Base-by-base conservation (phyloP, 140 eudicot genomes). In the Oenanthe javanica region DNA sequence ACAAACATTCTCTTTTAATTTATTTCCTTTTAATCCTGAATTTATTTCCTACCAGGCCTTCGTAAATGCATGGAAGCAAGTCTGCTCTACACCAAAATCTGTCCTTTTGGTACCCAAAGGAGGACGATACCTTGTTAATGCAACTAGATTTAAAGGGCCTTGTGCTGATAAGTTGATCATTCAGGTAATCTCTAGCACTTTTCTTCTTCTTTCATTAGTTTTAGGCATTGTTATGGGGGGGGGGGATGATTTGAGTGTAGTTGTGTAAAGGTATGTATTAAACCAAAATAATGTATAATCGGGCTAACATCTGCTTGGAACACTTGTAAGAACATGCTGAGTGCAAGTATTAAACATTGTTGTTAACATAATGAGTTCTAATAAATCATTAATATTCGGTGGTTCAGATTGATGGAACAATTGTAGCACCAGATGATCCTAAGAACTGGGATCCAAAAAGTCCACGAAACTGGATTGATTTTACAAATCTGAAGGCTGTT, bases 381-480 rank as follows among this genome's bases (percentile, higher is more conserved):
- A 79, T 15, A 7, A 15, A 31, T 63, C 27, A 79, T 51, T 23
- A 66, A 57, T 74, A 47, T 46, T 67, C 21, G 67, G 78, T 70
- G 75, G 57, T 79, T 64, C 92, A 95, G 99, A 93, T 96, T 48
- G 96, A 96, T 69, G 99, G 99, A 78, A 92, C 88, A 50, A 89
- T 93, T 85, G 79, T 88, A 77, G 99, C 99, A 77, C 99, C 98
- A 55, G 89, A 83, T 72, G 97, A 96, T 51, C 98, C 98, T 18
- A 88, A 88, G 47, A 78, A 80, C 48, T 96, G 99, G 99, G 94
- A 96, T 87, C 94, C 96, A 5, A 86, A 81, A 70, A 82, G 78
- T 72, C 88, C 97, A 57, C 81, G 96, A 81, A 83, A 46, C 73
- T 96, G 99, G 99, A 91, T 96, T 81, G 87, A 47, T 57, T 88